phyloP scores from a whole-genome alignment of 2,329 filamentous ascomycete genomes.

The Xylaria sp. region DNA sequence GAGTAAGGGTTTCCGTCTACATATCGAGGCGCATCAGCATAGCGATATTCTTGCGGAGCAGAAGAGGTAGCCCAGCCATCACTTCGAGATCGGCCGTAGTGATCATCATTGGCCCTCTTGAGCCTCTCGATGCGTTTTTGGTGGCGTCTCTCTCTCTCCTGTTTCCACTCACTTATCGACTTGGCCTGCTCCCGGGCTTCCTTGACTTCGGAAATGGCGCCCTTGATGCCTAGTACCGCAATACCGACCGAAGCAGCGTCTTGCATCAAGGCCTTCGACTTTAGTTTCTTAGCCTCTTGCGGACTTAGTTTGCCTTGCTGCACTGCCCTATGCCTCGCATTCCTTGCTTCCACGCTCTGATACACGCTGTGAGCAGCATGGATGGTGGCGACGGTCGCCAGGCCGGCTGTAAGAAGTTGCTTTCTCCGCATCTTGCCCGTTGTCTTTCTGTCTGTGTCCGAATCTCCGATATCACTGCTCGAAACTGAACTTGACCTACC shows the following conservation, averaged over 20 bases:
- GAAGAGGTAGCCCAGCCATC: slow-evolving; percentile 58
- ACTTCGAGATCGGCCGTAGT: slow-evolving; percentile 53
- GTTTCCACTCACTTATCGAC: slow-evolving; percentile 60
- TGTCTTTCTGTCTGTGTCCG: slow-evolving; percentile 65
- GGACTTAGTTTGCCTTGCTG: slow-evolving; percentile 62
- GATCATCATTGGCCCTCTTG: slow-evolving; percentile 43
- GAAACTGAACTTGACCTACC: slow-evolving; percentile 61
- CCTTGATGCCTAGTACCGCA: slow-evolving; percentile 67
- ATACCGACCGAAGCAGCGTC: slow-evolving; percentile 69
- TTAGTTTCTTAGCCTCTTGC: slow-evolving; percentile 65
- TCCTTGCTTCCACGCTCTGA: slow-evolving; percentile 67
- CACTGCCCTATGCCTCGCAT: slow-evolving; percentile 63
- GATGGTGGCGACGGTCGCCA: slow-evolving; percentile 68
- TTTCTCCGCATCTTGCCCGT: slow-evolving; percentile 70
- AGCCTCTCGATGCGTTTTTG: slow-evolving; percentile 57
- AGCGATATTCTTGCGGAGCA: slow-evolving; percentile 53
- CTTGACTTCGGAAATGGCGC: slow-evolving; percentile 66
- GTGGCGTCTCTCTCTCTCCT: slow-evolving; percentile 62
- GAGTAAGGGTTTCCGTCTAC: slow-evolving; percentile 60
- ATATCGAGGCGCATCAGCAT: slow-evolving; percentile 59
- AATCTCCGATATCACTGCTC: slow-evolving; percentile 67
- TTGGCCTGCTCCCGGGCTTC: slow-evolving; percentile 62
- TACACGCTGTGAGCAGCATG: slow-evolving; percentile 69
- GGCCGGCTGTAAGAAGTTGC: slow-evolving; percentile 66
- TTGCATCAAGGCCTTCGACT: slow-evolving; percentile 65